Conservation (phyloP, 345 rosid species). For the Ailanthus altissimus region DNA sequence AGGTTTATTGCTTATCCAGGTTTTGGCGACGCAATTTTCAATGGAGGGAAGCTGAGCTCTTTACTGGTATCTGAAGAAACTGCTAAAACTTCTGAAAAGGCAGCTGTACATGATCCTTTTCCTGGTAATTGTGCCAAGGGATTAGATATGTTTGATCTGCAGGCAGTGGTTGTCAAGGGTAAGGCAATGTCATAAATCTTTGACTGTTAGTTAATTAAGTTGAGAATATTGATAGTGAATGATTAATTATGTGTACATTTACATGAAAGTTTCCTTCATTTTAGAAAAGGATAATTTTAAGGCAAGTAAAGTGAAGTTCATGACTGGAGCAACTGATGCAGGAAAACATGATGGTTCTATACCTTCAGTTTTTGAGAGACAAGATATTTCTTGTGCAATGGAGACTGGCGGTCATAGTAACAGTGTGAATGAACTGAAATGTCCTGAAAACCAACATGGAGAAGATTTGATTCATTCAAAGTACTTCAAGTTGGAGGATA, state of each 20-base stretch:
- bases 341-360: slow-evolving; percentile 17
- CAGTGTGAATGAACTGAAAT: slow-evolving; percentile 20
- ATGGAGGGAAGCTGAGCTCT: slow-evolving; percentile 42
- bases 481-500: slow-evolving; percentile 26
- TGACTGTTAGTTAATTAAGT: neutral
- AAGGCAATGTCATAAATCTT: slow-evolving; percentile 13
- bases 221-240: neutral
- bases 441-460: slow-evolving; percentile 19
- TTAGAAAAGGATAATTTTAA: slow-evolving; percentile 26
- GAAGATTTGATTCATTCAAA: slow-evolving; percentile 24
- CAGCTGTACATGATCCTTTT: slow-evolving; percentile 20
- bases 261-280: slow-evolving; percentile 12
- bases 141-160: slow-evolving; percentile 16
- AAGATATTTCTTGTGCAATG: slow-evolving; percentile 17
- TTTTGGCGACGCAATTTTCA: slow-evolving; percentile 17
- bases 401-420: slow-evolving; percentile 16
- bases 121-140: slow-evolving; percentile 22
- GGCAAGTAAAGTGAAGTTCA: slow-evolving; percentile 25
- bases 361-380: neutral
- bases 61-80: slow-evolving; percentile 28
- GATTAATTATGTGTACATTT: neutral
- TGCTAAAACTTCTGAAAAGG: slow-evolving; percentile 29
- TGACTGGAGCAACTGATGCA: neutral
- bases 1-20: slow-evolving; percentile 12
- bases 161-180: slow-evolving; percentile 29